phyloP scores from a whole-genome alignment of 2,329 filamentous ascomycete genomes.

The Chaetomium olivaceum region DNA sequence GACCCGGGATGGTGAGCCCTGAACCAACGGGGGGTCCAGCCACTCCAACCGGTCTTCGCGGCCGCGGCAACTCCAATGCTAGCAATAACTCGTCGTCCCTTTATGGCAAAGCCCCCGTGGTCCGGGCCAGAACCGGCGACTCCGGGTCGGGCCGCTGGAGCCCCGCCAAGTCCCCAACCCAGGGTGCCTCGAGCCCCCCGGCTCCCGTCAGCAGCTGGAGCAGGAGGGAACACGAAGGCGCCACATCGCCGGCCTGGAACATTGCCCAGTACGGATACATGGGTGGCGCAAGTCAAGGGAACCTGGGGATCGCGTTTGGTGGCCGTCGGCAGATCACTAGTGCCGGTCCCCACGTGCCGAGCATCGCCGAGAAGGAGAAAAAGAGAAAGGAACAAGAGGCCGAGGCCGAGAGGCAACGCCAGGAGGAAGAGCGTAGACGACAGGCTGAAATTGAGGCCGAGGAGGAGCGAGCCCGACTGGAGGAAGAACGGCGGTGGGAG shows the following conservation, averaged over 20 bases:
- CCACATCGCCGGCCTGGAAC: constrained; percentile 91
- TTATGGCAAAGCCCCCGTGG: constrained; percentile 46
- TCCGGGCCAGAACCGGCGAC: constrained; percentile 55
- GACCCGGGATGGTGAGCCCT: constrained; percentile 62
- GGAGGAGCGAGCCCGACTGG: constrained; percentile 60
- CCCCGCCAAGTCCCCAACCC: constrained; percentile 61
- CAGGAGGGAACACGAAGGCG: constrained; percentile 75
- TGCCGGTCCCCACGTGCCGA: constrained; percentile 76
- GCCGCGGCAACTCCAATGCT: constrained; percentile 54
- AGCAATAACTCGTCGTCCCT: constrained; percentile 58
- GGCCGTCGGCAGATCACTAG: constrained; percentile 89
- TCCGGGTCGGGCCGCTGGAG: constrained; percentile 59
- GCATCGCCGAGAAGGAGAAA: constrained; percentile 80
- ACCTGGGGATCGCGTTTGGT: constrained; percentile 90
- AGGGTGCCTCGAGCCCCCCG: constrained; percentile 54
- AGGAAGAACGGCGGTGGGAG: constrained; percentile 74
- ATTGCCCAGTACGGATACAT: constrained; percentile 98
- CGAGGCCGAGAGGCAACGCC: constrained; percentile 60
- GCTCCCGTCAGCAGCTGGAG: constrained; percentile 81
- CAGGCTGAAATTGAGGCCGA: constrained; percentile 54
- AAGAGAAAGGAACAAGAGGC: constrained; percentile 56
- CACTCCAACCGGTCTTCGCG: constrained; percentile 51
- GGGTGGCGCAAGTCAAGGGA: constrained; percentile 94
- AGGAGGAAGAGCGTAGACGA: constrained; percentile 53
- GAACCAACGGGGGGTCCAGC: constrained; percentile 58